phyloP scores from a whole-genome alignment of 805 yeast species.

The Maudiozyma turicensis region DNA sequence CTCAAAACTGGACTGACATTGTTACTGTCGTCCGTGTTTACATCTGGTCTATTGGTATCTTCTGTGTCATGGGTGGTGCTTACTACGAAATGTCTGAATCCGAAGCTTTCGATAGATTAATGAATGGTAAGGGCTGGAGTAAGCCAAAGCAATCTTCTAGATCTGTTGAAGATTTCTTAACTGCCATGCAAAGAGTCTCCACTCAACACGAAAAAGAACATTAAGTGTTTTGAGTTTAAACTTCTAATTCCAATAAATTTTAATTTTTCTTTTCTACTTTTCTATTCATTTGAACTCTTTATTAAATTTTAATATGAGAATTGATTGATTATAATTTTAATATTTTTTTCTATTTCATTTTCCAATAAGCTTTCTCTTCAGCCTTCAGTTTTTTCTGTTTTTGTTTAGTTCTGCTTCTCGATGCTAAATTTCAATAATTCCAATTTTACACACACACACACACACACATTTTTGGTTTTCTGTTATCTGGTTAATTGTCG shows the following conservation, averaged over 20 bases:
- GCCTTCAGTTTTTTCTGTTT: not conserved
- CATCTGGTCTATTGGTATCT: constrained; percentile 94
- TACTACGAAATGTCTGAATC: constrained; percentile 87
- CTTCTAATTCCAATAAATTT: constrained; percentile 4
- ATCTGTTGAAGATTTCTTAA: constrained; percentile 75
- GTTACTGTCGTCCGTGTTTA: constrained; percentile 91
- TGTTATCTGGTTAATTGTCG: not conserved
- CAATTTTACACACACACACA: constrained; percentile 5
- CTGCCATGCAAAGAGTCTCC: constrained; percentile 81
- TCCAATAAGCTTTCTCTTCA: not conserved
- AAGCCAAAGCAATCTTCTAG: constrained; percentile 45
- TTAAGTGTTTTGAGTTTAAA: constrained; percentile 27
- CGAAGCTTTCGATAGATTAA: constrained; percentile 68
- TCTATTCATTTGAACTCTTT: not conserved
- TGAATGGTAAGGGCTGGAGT: constrained; percentile 60
- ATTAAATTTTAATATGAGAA: constrained; percentile 7
- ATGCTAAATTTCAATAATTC: not conserved
- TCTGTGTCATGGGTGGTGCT: constrained; percentile 94
- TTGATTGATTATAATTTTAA: constrained; percentile 7
- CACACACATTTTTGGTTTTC: constrained; percentile 2
- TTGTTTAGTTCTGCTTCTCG: not conserved
- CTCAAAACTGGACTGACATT: constrained; percentile 93
- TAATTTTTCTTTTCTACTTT: constrained; percentile 1
- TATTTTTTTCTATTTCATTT: not conserved
- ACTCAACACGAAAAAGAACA: constrained; percentile 80